A percentile compares a stretch with the other conserved stretches of the same genome.
Evolutionary conservation across 352 stramenopile species (phyloP).

Genomic region (Phytophthora citrophthora): DNA sequence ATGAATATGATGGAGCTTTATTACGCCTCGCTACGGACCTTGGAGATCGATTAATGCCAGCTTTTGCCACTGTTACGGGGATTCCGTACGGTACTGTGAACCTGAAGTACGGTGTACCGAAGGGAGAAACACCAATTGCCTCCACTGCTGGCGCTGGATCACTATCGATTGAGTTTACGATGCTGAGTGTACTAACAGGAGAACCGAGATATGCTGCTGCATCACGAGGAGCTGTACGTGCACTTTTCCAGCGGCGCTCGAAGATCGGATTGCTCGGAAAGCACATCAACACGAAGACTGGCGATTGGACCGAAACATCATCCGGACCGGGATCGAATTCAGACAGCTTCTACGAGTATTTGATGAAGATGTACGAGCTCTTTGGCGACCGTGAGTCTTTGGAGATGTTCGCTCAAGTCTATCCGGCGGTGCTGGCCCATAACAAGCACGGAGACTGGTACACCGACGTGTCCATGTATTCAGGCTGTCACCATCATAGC

Average conservation of each 20-base stretch:
- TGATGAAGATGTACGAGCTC: conserved; percentile 97
- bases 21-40: conserved; percentile 95
- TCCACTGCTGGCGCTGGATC: conserved; percentile 97
- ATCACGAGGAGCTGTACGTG: conserved; percentile 67
- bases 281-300: conserved; percentile 94
- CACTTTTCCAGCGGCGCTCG: conserved; percentile 81
- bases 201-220: conserved; percentile 73
- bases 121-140: conserved; percentile 94
- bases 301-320: conserved; percentile 82
- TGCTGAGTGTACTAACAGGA: conserved; percentile 90
- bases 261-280: conserved; percentile 94
- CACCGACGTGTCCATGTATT: conserved; percentile 86
- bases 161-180: conserved; percentile 96
- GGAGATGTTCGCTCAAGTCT: conserved; percentile 90
- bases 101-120: conserved; percentile 88
- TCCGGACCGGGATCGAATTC: conserved; percentile 93
- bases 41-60: conserved; percentile 93
- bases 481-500: conserved; percentile 55
- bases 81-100: conserved; percentile 99
- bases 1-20: conserved; percentile 92
- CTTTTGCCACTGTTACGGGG: conserved; percentile 95
- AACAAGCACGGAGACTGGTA: conserved; percentile 89
- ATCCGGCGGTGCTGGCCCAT: conserved; percentile 66
- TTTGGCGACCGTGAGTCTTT: conserved; percentile 94
- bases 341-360: conserved; percentile 99